Percentiles rank a stretch among this genome's conserved stretches.
Evolutionary conservation across 2,329 filamentous ascomycete species (phyloP).

Genomic region (Hypoxylon sp.): DNA sequence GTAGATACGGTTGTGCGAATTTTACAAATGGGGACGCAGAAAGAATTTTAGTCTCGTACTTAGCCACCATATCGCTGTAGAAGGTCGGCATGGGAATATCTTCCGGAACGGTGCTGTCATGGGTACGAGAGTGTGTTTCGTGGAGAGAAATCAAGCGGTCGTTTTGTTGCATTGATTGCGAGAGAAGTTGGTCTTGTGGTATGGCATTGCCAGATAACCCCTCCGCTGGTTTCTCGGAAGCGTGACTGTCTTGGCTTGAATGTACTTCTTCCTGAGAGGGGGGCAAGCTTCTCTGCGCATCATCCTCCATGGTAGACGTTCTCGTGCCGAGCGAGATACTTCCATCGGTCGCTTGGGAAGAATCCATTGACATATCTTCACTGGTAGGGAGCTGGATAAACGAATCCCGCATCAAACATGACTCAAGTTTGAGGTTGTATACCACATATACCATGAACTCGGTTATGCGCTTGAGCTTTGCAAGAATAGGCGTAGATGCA

Average conservation of each 20-base stretch:
- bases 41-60: constrained; percentile 91
- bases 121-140: constrained; percentile 61
- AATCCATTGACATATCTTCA: constrained; percentile 62
- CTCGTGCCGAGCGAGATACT: constrained; percentile 56
- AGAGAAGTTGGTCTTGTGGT: constrained; percentile 38
- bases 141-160: constrained; percentile 59
- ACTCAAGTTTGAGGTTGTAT: constrained; percentile 96
- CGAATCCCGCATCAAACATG: constrained; percentile 92
- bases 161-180: constrained; percentile 39
- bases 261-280: constrained; percentile 46
- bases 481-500: constrained; percentile 77
- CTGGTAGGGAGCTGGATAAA: constrained; percentile 85
- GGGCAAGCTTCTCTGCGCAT: constrained; percentile 45
- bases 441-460: constrained; percentile 99
- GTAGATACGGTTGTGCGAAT: constrained; percentile 91
- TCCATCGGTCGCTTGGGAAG: constrained; percentile 56
- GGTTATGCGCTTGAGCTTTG: constrained; percentile 90
- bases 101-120: constrained; percentile 76
- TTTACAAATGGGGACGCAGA: constrained; percentile 97
- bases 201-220: constrained; percentile 30
- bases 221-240: constrained; percentile 44
- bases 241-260: constrained; percentile 47
- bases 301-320: constrained; percentile 33
- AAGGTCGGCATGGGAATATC: constrained; percentile 90
- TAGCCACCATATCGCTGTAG: constrained; percentile 94